Conservation (phyloP, 2,329 filamentous ascomycete species). For the Aspergillus phoenicis region DNA sequence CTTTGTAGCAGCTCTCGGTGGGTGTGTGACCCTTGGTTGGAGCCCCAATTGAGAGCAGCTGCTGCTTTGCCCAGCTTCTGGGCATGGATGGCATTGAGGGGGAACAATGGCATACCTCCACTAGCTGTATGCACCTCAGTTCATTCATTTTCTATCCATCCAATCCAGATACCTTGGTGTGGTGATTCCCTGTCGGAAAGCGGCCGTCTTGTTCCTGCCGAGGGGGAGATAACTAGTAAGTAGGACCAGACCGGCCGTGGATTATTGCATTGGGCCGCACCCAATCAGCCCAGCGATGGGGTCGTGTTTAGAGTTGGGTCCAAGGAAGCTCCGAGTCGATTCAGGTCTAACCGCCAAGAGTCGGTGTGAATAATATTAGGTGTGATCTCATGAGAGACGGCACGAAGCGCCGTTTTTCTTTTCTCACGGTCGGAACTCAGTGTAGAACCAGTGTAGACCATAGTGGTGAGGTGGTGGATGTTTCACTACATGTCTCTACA, state of each 20-base stretch:
- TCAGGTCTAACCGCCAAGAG: conserved; percentile 3
- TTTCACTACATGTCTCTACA: no score
- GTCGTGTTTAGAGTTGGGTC: conserved; percentile 5
- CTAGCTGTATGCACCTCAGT: no score
- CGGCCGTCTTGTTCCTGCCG: neutral
- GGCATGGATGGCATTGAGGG: no score
- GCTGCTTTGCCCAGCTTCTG: no score
- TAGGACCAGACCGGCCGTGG: neutral
- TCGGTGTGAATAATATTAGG: conserved; percentile 1
- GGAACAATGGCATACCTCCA: no score
- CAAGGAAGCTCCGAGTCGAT: neutral
- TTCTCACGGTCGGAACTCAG: neutral
- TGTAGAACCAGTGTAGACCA: no score
- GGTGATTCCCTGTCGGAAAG: neutral
- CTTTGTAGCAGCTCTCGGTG: no score
- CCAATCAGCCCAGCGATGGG: neutral
- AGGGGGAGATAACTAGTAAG: neutral
- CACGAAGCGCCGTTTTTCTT: neutral
- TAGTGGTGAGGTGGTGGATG: no score
- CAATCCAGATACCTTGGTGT: no score
- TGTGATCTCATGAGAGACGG: no score
- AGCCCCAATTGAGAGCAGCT: no score
- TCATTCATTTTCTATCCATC: neutral
- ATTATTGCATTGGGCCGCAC: neutral
- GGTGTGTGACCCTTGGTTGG: no score